Evolutionary conservation across 83 land plant species (phyloP).

Genomic region (Picea abies): DNA sequence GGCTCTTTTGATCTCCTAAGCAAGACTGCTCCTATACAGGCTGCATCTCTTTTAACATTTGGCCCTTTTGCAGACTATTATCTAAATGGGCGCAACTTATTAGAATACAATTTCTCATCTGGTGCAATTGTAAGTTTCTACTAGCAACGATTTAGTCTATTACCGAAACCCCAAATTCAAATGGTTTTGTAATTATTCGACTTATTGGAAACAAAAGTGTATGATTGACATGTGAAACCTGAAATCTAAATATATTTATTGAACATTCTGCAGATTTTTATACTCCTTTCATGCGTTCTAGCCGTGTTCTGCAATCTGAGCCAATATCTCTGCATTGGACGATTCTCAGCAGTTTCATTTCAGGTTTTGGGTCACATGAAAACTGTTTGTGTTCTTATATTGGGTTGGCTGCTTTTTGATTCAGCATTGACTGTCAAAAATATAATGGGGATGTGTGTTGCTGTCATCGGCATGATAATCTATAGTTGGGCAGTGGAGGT

Average conservation of each 20-base stretch:
- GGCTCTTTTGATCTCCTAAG: conserved; percentile 90
- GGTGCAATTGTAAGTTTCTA: conserved; percentile 56
- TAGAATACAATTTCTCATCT: conserved; percentile 36
- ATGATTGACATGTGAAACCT: neutral
- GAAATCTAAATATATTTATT: conserved; percentile 12
- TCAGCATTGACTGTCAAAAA: conserved; percentile 53
- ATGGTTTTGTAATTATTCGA: conserved; percentile 9
- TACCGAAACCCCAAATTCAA: neutral
- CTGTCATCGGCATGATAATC: conserved; percentile 61
- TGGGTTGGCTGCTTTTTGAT: conserved; percentile 72
- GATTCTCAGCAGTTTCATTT: conserved; percentile 73
- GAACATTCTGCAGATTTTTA: conserved; percentile 57
- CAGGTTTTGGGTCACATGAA: conserved; percentile 80
- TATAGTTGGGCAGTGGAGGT: conserved; percentile 71
- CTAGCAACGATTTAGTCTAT: conserved; percentile 7
- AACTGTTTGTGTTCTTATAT: conserved; percentile 58
- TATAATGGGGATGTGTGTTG: conserved; percentile 59
- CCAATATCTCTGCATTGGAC: conserved; percentile 74
- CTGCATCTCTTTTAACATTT: conserved; percentile 69
- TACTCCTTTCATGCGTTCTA: conserved; percentile 52
- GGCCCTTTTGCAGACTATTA: conserved; percentile 86
- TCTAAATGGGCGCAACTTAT: conserved; percentile 44
- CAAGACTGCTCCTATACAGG: conserved; percentile 95
- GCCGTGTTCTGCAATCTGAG: conserved; percentile 74
- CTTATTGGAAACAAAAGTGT: neutral